Base-by-base conservation (phyloP, 805 yeast species). In the Ogataea degrootiae region DNA sequence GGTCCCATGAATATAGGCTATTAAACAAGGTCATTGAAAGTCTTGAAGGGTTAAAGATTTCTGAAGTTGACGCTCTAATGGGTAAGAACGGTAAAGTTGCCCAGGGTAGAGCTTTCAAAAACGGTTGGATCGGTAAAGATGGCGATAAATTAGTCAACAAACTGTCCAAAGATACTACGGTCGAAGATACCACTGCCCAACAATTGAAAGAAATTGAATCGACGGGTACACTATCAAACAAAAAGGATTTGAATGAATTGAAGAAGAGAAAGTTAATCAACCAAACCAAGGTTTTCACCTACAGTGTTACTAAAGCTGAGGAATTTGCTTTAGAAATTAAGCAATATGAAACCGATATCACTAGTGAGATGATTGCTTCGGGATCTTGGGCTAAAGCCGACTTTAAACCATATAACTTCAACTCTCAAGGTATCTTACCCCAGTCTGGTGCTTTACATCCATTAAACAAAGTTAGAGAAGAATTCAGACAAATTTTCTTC, bases 41-140 rank as follows among this genome's bases (percentile, higher is more conserved):
- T 41, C 68, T 91, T 43, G 96, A 86, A 48, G 90, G 92, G 35
- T 75, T 94, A 59, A 87, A 86, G 62, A 83, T 94, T 58, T 66
- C 85, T 22, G 97, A 92, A 45, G 87, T 86, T 45, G 70, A 71
- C 42, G 65, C 82, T 47, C 77, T 84, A 55, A 73, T 92, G 70
- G 97, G 97, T 47, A 72, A 81, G 44, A 81, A 81, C 50, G 98
- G 97, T 53, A 83, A 84, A 58, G 77, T 92, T 54, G 99, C 99
- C 53, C 99, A 94, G 72, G 96, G 96, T 58, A 83, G 91, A 61
- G 99, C 98, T 16, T 95, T 94, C 79, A 92, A 90, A 70, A 91
- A 91, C 67, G 95, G 96, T 38, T 94, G 99, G 99, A 83, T 94
- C 60, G 72, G 79, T 54, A 94, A 95, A 67, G 87, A 85, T 49